A percentile compares a stretch with the other conserved stretches of the same genome.
phyloP scores from a whole-genome alignment of 495 filamentous ascomycete genomes.

The Aspergillus saccharolyticus region DNA sequence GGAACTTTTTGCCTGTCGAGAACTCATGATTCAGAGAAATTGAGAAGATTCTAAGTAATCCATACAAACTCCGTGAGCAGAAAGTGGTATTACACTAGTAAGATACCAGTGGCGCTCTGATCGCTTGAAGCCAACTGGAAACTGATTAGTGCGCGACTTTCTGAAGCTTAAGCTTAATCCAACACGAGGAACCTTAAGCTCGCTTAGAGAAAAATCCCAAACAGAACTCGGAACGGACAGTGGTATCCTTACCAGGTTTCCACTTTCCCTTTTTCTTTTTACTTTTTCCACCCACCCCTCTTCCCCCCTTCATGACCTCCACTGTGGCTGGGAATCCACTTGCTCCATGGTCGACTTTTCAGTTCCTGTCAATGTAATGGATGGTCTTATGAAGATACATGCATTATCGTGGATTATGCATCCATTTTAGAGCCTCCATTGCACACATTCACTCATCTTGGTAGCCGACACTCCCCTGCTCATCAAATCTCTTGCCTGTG shows the following conservation, averaged over 20 bases:
- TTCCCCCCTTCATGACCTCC: constrained; percentile 2
- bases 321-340: constrained; percentile 11
- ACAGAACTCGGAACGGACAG: constrained; percentile 5
- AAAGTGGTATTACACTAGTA: constrained; percentile 19
- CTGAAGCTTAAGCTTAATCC: constrained; percentile 51
- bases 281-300: constrained; percentile 5
- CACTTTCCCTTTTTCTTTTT: not conserved
- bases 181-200: constrained; percentile 49
- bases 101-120: constrained; percentile 38
- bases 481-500: not conserved
- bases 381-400: not conserved
- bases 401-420: constrained; percentile 3
- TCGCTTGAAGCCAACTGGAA: constrained; percentile 30
- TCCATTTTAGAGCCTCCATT: not conserved
- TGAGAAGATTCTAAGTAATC: constrained; percentile 3
- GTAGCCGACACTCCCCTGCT: not conserved
- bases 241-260: constrained; percentile 9
- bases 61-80: too few species aligned
- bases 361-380: not conserved
- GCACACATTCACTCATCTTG: not conserved
- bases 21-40: not conserved
- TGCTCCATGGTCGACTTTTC: constrained; percentile 11
- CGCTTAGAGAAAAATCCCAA: constrained; percentile 31
- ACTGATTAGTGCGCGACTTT: constrained; percentile 39
- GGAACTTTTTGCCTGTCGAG: not conserved